Evolutionary conservation across 2,329 filamentous ascomycete species (phyloP).

Genomic region (Diaporthe caulivora): DNA sequence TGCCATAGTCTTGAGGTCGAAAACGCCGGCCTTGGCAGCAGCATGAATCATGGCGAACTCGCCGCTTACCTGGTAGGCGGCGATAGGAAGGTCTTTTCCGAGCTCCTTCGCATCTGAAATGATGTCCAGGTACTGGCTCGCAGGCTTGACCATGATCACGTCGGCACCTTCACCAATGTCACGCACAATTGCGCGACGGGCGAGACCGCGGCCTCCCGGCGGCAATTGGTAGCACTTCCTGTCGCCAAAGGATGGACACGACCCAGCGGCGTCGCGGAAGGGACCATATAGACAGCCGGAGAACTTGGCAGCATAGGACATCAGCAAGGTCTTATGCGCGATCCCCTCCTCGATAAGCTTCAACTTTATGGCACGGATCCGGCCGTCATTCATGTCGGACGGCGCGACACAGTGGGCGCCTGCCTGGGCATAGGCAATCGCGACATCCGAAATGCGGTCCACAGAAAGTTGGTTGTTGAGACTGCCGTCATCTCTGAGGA

Average conservation of each 20-base stretch:
- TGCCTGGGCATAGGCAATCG: conserved; percentile 94
- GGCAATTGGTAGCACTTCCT: conserved; percentile 97
- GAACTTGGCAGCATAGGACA: conserved; percentile 99
- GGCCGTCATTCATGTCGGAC: conserved; percentile 98
- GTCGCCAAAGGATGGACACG: conserved; percentile 91
- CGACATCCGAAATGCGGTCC: conserved; percentile 96
- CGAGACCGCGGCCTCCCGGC: conserved; percentile 90
- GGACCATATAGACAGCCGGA: conserved; percentile 96
- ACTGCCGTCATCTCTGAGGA: conserved; percentile 90
- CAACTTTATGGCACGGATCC: conserved; percentile 96
- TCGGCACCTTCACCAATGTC: conserved; percentile 96
- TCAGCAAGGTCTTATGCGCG: conserved; percentile 89
- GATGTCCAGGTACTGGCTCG: conserved; percentile 95
- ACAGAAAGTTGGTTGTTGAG: conserved; percentile 95
- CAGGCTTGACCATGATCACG: conserved; percentile 99
- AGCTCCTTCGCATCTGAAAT: conserved; percentile 98
- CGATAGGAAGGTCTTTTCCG: conserved; percentile 89
- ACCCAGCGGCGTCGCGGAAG: conserved; percentile 96
- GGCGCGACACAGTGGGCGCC: conserved; percentile 97
- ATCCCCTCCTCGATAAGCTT: conserved; percentile 97
- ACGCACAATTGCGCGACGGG: conserved; percentile 87
- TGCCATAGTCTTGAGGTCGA: conserved; percentile 93
- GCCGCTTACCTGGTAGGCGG: conserved; percentile 96
- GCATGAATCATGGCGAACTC: conserved; percentile 99
- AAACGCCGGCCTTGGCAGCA: conserved; percentile 94